phyloP scores from a whole-genome alignment of 768 basidiomycete genomes.

The Cubamyces lactineus region DNA sequence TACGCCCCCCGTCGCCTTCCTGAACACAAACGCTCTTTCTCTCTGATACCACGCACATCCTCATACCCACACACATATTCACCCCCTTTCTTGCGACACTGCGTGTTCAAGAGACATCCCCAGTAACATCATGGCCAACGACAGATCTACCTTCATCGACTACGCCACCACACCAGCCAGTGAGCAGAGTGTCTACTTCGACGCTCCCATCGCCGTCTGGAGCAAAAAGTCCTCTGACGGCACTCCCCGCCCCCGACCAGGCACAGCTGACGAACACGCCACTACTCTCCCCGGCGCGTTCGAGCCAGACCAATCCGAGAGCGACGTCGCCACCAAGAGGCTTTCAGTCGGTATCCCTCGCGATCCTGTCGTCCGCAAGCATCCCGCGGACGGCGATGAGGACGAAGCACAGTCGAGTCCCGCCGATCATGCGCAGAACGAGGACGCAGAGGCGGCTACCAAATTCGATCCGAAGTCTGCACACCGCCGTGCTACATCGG shows the following conservation, averaged over 20 bases:
- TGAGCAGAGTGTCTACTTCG: conserved; percentile 46
- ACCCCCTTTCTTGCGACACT: not conserved
- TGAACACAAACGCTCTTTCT: not conserved
- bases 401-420: not conserved
- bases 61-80: not conserved
- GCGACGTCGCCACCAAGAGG: not conserved
- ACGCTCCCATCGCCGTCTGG: conserved; percentile 44
- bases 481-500: conserved; percentile 15
- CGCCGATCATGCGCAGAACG: not conserved
- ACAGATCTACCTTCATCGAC: conserved; percentile 22
- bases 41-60: not conserved
- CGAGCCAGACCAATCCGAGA: not conserved
- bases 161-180: conserved; percentile 35
- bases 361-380: conserved; percentile 13
- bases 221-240: conserved; percentile 19
- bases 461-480: not conserved
- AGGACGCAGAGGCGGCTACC: not conserved
- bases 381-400: conserved; percentile 14
- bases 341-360: conserved; percentile 16
- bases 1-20: not conserved
- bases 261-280: not conserved
- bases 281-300: not conserved
- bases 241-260: not conserved
- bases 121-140: conserved; percentile 5
- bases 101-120: not conserved